Evolutionary conservation across 2,329 filamentous ascomycete species (phyloP).

Genomic region (Neocatenulostroma microsporum): DNA sequence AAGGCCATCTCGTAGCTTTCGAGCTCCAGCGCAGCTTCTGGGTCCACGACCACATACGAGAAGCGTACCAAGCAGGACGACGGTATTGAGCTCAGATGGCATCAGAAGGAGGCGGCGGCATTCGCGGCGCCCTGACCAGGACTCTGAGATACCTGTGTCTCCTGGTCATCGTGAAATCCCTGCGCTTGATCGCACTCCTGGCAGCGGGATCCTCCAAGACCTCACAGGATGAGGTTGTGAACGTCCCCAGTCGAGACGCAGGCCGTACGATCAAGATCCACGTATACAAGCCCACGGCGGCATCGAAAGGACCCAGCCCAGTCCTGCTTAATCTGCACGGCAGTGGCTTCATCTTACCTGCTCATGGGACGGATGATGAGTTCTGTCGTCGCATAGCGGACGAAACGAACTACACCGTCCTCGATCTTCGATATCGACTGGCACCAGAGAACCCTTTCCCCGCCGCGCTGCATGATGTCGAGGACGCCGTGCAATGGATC

Average conservation of each 20-base stretch:
- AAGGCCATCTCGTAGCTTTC: too few relatives aligned
- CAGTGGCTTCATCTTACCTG: slow-evolving; percentile 27
- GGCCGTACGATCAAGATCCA: slow-evolving; percentile 17
- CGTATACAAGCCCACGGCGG: slow-evolving; percentile 15
- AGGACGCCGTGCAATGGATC: slow-evolving; percentile 39
- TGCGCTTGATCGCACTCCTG: too few relatives aligned
- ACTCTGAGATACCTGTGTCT: too few relatives aligned
- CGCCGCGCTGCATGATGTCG: slow-evolving; percentile 35
- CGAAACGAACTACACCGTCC: slow-evolving; percentile 30
- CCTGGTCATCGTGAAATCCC: too few relatives aligned
- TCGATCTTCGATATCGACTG: slow-evolving; percentile 38
- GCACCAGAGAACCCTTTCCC: slow-evolving; percentile 41
- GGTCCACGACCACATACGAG: too few relatives aligned
- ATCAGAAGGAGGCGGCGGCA: too few relatives aligned
- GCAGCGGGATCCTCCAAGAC: too few relatives aligned
- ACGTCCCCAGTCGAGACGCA: slow-evolving; percentile 19
- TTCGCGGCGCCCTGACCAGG: too few relatives aligned
- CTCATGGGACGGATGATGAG: slow-evolving; percentile 34
- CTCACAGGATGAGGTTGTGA: slow-evolving; percentile 11
- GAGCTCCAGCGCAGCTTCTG: too few relatives aligned
- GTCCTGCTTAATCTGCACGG: slow-evolving; percentile 31
- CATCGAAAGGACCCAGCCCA: slow-evolving; percentile 14
- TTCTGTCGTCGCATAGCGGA: slow-evolving; percentile 32
- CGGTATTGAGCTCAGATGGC: too few relatives aligned
- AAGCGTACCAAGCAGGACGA: too few relatives aligned